These are phyloP conservation scores for Lactarius hatsudake DNA, from an alignment of 768 basidiomycete genomes.

Conservation along the genomic window DNA sequence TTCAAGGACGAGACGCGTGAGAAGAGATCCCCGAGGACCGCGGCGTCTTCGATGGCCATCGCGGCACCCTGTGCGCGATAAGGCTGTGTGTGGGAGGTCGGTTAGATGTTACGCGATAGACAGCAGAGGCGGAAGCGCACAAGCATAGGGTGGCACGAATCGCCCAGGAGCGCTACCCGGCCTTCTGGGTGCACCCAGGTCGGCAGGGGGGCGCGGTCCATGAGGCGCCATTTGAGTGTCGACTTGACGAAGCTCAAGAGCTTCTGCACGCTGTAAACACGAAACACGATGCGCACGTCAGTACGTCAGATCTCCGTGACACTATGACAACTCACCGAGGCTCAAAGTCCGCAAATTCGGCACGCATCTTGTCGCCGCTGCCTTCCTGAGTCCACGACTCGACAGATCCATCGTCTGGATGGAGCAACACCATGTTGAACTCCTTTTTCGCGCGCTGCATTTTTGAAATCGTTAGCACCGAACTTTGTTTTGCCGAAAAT, in stretches of 20 bases:
- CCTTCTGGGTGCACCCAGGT: conserved; percentile 40
- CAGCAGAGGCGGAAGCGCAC: conserved; percentile 24
- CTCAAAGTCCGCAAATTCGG: conserved; percentile 42
- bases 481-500: neutral
- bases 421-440: conserved; percentile 39
- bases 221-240: conserved; percentile 43
- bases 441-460: conserved; percentile 36
- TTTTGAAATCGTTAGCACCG: neutral
- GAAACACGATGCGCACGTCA: neutral
- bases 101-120: neutral
- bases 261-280: conserved; percentile 36
- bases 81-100: conserved; percentile 31
- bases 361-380: conserved; percentile 43
- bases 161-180: conserved; percentile 39
- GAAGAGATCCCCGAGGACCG: conserved; percentile 47
- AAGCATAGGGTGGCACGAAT: conserved; percentile 46
- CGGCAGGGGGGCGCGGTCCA: conserved; percentile 41
- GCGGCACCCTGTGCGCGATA: conserved; percentile 46
- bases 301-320: neutral
- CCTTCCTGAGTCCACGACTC: conserved; percentile 45
- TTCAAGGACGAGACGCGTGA: conserved; percentile 41
- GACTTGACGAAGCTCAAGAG: conserved; percentile 37
- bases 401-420: conserved; percentile 40
- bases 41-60: conserved; percentile 51
- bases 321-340: conserved; percentile 34